Evolutionary conservation across 192 early-diverging fungal species (phyloP), one percentile per base, ranked within the genome.

Genomic region (Cladochytrium replicatum): DNA sequence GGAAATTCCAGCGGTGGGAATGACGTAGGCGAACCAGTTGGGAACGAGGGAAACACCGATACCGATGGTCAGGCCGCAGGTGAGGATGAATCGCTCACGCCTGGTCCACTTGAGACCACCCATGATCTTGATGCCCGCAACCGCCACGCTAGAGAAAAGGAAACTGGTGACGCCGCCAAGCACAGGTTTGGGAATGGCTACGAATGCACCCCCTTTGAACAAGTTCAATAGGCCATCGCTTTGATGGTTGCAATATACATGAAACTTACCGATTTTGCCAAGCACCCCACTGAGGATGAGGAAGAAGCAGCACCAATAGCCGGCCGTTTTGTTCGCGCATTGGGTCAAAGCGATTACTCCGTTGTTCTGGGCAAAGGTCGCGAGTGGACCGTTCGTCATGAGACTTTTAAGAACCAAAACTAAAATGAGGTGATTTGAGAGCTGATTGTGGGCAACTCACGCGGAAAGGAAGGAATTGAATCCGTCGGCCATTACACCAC

Each of bases 341-440:
- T 74, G 55, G 13, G 73, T 75, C 23, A 75, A 41, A 2, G 73
- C 69, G 30, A 75, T 75, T 57, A 75, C 63, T 29, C 73, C 73
- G 43, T 75, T 75, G 53, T 75, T 75, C 24, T 75, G 73, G 26
- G 74, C 74, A 29, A 72, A 75, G 21, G 74, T 75, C 5, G 56
- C 52, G 31, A 75, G 64, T n/a, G 74, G 74, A 25, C 65, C 64
- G 39, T 62, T 75, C 42, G 74, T 69, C 29, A 50, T 52, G n/a
- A n/a, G n/a, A n/a, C n/a, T n/a, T n/a, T n/a, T n/a, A n/a, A n/a
- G n/a, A n/a, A n/a, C n/a, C n/a, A n/a, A n/a, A n/a, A n/a, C n/a
- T n/a, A n/a, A n/a, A n/a, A n/a, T n/a, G n/a, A n/a, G n/a, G n/a
- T n/a, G n/a, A n/a, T n/a, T n/a, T n/a, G n/a, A n/a, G n/a, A n/a